Evolutionary conservation across 1,139 yeast genomes (phyloP).

Genomic region (Taphrina betulina): DNA sequence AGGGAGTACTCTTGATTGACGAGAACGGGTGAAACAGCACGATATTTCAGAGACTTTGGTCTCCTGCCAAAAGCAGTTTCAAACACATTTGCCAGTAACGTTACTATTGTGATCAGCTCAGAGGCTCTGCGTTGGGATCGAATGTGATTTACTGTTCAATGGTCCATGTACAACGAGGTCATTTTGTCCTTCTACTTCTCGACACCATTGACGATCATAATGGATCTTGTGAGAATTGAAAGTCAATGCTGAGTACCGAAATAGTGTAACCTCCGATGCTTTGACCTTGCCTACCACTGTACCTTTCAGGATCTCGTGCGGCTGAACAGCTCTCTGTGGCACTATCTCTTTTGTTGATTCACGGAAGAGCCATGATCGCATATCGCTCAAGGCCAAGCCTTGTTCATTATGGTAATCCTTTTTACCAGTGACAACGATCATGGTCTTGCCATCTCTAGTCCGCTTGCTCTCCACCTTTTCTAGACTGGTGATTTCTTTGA

Average conservation of each 20-base stretch:
- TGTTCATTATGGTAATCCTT: constrained; percentile 38
- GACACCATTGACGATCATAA: constrained; percentile 12
- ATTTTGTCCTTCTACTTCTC: constrained; percentile 56
- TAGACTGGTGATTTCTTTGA: constrained; percentile 39
- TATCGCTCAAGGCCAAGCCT: constrained; percentile 27
- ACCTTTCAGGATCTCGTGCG: not conserved
- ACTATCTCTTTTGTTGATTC: constrained; percentile 36
- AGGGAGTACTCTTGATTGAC: constrained; percentile 14
- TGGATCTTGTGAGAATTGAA: constrained; percentile 82
- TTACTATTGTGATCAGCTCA: no score
- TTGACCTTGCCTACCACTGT: constrained; percentile 19
- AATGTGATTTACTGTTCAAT: no score
- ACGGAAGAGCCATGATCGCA: constrained; percentile 22
- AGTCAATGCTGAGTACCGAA: constrained; percentile 69
- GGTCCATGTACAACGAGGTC: constrained; percentile 78
- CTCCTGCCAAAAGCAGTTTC: not conserved
- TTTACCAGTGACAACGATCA: constrained; percentile 43
- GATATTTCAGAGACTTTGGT: constrained; percentile 4
- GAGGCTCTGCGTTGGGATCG: no score
- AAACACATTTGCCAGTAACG: constrained; percentile 16
- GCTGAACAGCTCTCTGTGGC: not conserved
- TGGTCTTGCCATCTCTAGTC: constrained; percentile 36
- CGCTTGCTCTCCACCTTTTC: constrained; percentile 38
- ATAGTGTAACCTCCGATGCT: constrained; percentile 42
- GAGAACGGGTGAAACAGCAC: constrained; percentile 17